phyloP scores from a whole-genome alignment of 345 rosid genomes.

The Angophora floribunda region DNA sequence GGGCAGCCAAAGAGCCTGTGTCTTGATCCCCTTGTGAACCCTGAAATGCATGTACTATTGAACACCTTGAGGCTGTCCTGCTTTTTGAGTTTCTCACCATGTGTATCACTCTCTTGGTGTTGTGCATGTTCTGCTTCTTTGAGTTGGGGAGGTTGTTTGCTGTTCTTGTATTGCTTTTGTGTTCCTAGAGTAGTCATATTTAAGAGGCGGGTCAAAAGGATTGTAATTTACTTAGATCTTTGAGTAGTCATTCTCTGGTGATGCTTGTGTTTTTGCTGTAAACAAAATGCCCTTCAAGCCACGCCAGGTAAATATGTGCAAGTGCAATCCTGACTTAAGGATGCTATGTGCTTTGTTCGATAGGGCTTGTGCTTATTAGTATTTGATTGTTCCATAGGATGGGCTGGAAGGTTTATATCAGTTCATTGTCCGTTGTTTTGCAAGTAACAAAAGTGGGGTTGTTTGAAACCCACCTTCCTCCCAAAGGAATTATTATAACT shows the following conservation, averaged over 20 bases:
- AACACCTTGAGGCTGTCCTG: not conserved
- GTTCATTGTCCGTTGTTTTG: not conserved
- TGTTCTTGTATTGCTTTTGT: not conserved
- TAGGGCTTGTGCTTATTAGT: not conserved
- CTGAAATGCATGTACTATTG: fast-evolving
- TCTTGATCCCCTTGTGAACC: not conserved
- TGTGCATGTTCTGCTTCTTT: not conserved
- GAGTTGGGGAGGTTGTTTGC: not conserved
- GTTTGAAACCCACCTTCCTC: not conserved
- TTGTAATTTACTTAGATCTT: not conserved
- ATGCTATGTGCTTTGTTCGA: not conserved
- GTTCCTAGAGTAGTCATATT: not conserved
- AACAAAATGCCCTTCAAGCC: not conserved
- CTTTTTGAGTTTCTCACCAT: not conserved
- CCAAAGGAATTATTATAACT: not conserved
- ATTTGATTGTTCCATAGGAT: not conserved
- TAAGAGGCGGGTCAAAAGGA: not conserved
- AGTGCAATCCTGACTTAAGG: not conserved
- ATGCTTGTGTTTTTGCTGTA: not conserved
- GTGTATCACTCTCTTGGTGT: not conserved
- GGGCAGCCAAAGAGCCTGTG: not conserved
- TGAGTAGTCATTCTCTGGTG: not conserved
- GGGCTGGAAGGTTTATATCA: not conserved
- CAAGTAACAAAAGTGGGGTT: not conserved
- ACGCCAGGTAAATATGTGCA: not conserved